Conservation (phyloP, 371 early-diverging fungal genomes). For the Apophysomyces ossiformis region DNA sequence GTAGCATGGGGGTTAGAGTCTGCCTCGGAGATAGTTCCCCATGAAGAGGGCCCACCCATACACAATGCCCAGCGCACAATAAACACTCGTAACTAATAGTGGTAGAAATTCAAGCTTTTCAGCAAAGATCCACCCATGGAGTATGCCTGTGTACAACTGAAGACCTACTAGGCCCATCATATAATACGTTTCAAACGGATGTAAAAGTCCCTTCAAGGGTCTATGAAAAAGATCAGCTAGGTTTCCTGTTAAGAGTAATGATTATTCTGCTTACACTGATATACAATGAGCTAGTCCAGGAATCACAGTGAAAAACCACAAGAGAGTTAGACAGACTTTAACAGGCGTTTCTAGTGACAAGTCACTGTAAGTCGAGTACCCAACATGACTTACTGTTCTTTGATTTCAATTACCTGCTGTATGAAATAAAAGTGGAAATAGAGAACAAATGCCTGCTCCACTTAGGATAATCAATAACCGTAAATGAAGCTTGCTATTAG, state of each 20-base stretch:
- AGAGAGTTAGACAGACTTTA: slow-evolving; percentile 55
- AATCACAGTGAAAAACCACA: slow-evolving; percentile 63
- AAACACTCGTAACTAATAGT: slow-evolving; percentile 81
- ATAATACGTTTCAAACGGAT: slow-evolving; percentile 63
- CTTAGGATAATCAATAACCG: slow-evolving; percentile 70
- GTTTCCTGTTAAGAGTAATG: no score
- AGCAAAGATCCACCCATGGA: slow-evolving; percentile 59
- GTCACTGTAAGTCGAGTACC: not conserved
- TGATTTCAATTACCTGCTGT: slow-evolving; percentile 57
- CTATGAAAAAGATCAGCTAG: slow-evolving; percentile 18
- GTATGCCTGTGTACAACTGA: slow-evolving; percentile 61
- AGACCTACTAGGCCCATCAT: slow-evolving; percentile 67
- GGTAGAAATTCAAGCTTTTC: slow-evolving; percentile 76
- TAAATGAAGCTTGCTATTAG: slow-evolving; percentile 49
- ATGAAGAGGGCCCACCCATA: slow-evolving; percentile 72
- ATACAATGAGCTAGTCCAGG: slow-evolving; percentile 53
- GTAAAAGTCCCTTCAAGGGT: slow-evolving; percentile 31
- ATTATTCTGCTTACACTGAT: slow-evolving; percentile 34
- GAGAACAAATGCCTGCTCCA: slow-evolving; percentile 73
- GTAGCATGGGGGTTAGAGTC: slow-evolving; percentile 6
- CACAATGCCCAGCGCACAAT: slow-evolving; percentile 77
- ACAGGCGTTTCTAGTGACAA: slow-evolving; percentile 61
- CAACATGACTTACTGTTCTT: no score
- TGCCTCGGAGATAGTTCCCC: slow-evolving; percentile 28
- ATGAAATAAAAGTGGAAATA: slow-evolving; percentile 89